These are phyloP conservation scores for Paraphoma sp. DNA, from an alignment of 2,329 filamentous ascomycete species.

Conservation along the genomic window DNA sequence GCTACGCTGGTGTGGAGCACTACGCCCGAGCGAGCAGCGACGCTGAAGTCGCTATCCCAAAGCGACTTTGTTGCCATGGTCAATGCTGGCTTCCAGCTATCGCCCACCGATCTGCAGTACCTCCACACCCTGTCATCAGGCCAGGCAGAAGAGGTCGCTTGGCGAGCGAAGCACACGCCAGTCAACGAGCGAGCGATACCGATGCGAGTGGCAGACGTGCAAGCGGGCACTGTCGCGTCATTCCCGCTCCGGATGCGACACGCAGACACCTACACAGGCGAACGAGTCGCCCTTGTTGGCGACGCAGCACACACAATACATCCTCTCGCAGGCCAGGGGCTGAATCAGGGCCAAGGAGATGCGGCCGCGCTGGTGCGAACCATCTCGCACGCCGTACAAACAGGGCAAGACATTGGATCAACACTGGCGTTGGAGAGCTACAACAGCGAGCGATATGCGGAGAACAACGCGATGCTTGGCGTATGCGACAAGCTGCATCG, in stretches of 20 bases:
- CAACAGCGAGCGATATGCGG: conserved; percentile 78
- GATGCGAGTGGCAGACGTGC: conserved; percentile 71
- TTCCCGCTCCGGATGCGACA: conserved; percentile 93
- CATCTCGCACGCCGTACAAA: conserved; percentile 76
- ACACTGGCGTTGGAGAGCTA: conserved; percentile 82
- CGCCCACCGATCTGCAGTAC: conserved; percentile 79
- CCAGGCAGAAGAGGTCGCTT: conserved; percentile 77
- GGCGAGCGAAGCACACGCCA: conserved; percentile 77
- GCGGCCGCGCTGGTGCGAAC: conserved; percentile 77
- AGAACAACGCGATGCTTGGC: conserved; percentile 78
- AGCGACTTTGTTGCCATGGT: conserved; percentile 84
- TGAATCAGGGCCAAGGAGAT: conserved; percentile 93
- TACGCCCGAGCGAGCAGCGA: conserved; percentile 77
- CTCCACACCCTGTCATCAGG: conserved; percentile 69
- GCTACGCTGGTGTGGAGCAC: conserved; percentile 96
- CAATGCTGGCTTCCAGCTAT: conserved; percentile 89
- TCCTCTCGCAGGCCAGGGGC: conserved; percentile 89
- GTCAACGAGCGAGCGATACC: conserved; percentile 61
- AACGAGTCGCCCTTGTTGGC: conserved; percentile 89
- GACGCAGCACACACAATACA: conserved; percentile 96
- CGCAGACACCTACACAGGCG: conserved; percentile 89
- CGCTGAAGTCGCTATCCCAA: conserved; percentile 76
- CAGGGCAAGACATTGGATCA: conserved; percentile 87
- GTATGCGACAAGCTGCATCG: conserved; percentile 92
- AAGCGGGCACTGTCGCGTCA: conserved; percentile 80